Evolutionary conservation across 257 asterid genomes (phyloP).

Genomic region (Rehmannia glutinosa): DNA sequence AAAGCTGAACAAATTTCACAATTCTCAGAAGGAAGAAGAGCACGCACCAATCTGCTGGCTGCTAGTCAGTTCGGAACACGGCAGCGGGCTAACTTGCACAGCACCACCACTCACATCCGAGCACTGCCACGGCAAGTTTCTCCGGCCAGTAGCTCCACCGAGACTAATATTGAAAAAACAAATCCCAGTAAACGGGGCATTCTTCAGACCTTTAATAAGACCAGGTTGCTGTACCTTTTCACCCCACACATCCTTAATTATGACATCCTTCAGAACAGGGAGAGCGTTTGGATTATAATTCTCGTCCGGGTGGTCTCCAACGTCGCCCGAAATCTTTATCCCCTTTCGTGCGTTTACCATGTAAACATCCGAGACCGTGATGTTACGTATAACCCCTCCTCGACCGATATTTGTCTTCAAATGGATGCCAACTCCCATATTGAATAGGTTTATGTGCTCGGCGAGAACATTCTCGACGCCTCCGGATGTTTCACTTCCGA

Average conservation of each 20-base stretch:
- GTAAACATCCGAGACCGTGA: constrained; percentile 60
- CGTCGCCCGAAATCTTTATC: constrained; percentile 72
- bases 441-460: constrained; percentile 67
- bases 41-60: constrained; percentile 49
- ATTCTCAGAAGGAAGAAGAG: constrained; percentile 34
- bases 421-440: constrained; percentile 73
- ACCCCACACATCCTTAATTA: constrained; percentile 75
- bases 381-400: constrained; percentile 77
- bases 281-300: constrained; percentile 64
- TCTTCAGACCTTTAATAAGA: constrained; percentile 54
- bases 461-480: constrained; percentile 60
- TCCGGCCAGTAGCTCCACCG: constrained; percentile 25
- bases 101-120: constrained; percentile 78
- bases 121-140: constrained; percentile 67
- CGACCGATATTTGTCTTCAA: constrained; percentile 80
- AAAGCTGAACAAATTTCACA: neutral
- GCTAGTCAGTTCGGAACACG: constrained; percentile 66
- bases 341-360: constrained; percentile 63
- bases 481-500: constrained; percentile 96
- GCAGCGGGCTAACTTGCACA: constrained; percentile 75
- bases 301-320: constrained; percentile 79
- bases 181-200: constrained; percentile 68
- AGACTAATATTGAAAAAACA: constrained; percentile 67
- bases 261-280: constrained; percentile 60
- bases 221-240: constrained; percentile 73